Percentiles rank a stretch among this genome's conserved stretches.
phyloP scores from a whole-genome alignment of 164 flowering plant genomes.

The Stephania cephalantha region DNA sequence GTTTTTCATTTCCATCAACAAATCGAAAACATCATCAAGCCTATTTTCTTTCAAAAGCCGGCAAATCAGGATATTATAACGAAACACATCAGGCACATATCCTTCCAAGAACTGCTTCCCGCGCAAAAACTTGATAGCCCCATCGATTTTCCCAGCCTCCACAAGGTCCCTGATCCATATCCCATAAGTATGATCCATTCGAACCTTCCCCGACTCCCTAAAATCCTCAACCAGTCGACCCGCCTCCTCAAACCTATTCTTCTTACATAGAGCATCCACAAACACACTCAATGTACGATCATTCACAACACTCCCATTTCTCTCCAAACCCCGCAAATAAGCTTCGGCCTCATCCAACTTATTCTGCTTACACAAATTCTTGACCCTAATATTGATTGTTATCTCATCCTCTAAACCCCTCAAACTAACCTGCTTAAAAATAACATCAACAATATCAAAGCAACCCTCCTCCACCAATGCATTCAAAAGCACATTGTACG shows the following conservation, averaged over 20 bases:
- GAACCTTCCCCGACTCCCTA: conserved; percentile 19
- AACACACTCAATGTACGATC: conserved; percentile 28
- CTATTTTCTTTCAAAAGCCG: conserved; percentile 55
- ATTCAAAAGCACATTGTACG: conserved; percentile 72
- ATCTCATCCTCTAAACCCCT: conserved; percentile 43
- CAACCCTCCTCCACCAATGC: conserved; percentile 53
- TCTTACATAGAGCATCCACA: conserved; percentile 50
- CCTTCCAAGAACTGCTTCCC: conserved; percentile 38
- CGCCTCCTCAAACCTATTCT: conserved; percentile 35
- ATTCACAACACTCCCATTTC: conserved; percentile 9
- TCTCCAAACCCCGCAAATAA: conserved; percentile 31
- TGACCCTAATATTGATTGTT: conserved; percentile 46
- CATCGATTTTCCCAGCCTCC: conserved; percentile 34
- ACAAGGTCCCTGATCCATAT: conserved; percentile 51
- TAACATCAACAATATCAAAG: conserved; percentile 38
- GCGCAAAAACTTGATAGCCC: conserved; percentile 55
- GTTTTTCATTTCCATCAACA: conserved; percentile 70
- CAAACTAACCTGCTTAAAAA: conserved; percentile 41
- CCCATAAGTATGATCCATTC: conserved; percentile 38
- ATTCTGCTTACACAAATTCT: conserved; percentile 48
- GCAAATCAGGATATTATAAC: conserved; percentile 50
- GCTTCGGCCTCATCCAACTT: conserved; percentile 37
- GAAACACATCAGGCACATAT: conserved; percentile 48
- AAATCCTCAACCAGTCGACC: conserved; percentile 43
- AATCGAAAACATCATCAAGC: conserved; percentile 54